Evolutionary conservation across 2,329 filamentous ascomycete genomes (phyloP), one percentile per base, ranked within the genome.

Genomic region (Parasarocladium wereldwijsianum): DNA sequence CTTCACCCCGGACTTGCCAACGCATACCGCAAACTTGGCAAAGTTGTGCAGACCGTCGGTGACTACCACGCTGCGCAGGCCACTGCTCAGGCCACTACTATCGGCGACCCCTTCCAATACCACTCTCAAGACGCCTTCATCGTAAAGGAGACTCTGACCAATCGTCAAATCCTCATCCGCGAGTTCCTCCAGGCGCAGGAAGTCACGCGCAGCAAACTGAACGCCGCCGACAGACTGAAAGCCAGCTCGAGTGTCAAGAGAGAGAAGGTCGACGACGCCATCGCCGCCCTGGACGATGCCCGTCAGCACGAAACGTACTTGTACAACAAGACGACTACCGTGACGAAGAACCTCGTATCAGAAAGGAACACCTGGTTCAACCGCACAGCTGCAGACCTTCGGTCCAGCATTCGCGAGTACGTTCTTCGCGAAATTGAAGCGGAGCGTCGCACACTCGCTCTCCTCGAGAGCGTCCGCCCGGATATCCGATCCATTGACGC

Each of bases 251-350:
- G 76, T 34, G 86, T 98, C 20, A 79, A 84, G 37, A 70, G 80
- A 20, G 90, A 98, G 49, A 98, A 96, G 58, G 90, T 96, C 17
- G 90, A 98, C 50, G 90, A 98, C 55, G 90, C 90, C n/a, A 92
- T 98, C 45, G 68, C 75, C 12, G 71, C 84, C 4, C 67, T 96
- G 4, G 85, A 93, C 38, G 90, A 96, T 47, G 90, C 90, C 4
- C 70, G 79, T 32, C 76, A 70, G 38, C 74, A 81, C 41, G 90
- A 98, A 55, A 62, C 74, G 10, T 81, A 85, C 44, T 70, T 98
- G 15, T 70, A 73, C 36, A 73, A 81, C 43, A 94, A 93, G 58
- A 92, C 85, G 0, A 75, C 84, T 37, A 73, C 83, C 27, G 87
- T 98, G 8, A 96, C 90, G 0, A 66, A 76, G 26, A 94, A 93